Percentiles rank a stretch among this genome's conserved stretches.
Conservation (phyloP, 2,329 filamentous ascomycete genomes). For the Teratosphaeria zuluensis region DNA sequence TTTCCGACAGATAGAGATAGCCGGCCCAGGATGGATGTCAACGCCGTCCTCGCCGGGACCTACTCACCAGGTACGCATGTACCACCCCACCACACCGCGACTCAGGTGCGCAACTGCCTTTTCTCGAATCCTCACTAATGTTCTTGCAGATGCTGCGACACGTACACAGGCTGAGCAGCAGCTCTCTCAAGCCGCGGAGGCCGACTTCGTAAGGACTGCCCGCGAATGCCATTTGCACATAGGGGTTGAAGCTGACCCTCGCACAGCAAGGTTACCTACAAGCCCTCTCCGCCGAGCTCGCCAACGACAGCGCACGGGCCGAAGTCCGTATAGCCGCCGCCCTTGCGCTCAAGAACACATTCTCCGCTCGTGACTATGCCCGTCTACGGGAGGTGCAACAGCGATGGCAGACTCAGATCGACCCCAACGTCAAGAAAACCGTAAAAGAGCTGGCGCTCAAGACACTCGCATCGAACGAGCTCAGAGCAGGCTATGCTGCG, state of each 20-base stretch:
- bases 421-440: slow-evolving; percentile 69
- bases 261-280: slow-evolving; percentile 79
- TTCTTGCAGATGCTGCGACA: slow-evolving; percentile 65
- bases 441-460: slow-evolving; percentile 88
- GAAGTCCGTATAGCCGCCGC: slow-evolving; percentile 88
- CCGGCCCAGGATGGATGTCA: slow-evolving; percentile 77
- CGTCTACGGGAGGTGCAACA: slow-evolving; percentile 83
- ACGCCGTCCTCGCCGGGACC: slow-evolving; percentile 93
- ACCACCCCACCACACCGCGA: slow-evolving; percentile 1
- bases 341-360: slow-evolving; percentile 96
- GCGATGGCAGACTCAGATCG: slow-evolving; percentile 83
- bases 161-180: slow-evolving; percentile 91
- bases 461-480: slow-evolving; percentile 70
- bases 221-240: slow-evolving; percentile 6
- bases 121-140: slow-evolving; percentile 9
- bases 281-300: slow-evolving; percentile 85
- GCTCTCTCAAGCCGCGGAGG: slow-evolving; percentile 82
- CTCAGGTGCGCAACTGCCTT: background rate
- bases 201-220: slow-evolving; percentile 72
- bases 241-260: background rate
- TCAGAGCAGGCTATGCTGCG: slow-evolving; percentile 61
- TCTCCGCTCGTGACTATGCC: slow-evolving; percentile 81
- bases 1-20: background rate
- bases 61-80: slow-evolving; percentile 72
- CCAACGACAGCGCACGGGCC: slow-evolving; percentile 74